A percentile compares a stretch with the other conserved stretches of the same genome.
Conservation (phyloP, 805 yeast species). For the Zygosaccharomyces bailii region DNA sequence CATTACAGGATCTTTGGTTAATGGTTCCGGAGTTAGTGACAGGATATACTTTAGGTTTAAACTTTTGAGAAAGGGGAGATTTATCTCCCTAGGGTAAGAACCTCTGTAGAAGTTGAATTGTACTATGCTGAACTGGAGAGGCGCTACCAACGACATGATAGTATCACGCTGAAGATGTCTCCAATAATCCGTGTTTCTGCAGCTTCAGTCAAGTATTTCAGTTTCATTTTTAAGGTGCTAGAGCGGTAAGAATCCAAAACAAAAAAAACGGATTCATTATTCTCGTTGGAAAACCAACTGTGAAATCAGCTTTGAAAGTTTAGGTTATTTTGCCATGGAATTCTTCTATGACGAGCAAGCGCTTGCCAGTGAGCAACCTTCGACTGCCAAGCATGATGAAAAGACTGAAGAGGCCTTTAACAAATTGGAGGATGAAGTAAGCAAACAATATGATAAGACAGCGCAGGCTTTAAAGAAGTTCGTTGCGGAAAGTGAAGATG, state of each 20-base stretch:
- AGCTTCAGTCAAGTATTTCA: too few relatives aligned
- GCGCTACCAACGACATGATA: constrained; percentile 50
- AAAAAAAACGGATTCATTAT: neutral
- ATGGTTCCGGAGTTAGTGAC: constrained; percentile 75
- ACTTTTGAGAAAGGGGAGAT: constrained; percentile 62
- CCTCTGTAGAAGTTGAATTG: constrained; percentile 76
- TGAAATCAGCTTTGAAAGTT: neutral
- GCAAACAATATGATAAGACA: constrained; percentile 29
- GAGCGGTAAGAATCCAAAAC: neutral
- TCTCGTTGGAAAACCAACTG: neutral
- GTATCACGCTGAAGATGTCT: too few relatives aligned
- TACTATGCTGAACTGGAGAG: constrained; percentile 70
- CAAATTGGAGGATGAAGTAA: constrained; percentile 52
- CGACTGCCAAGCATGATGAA: constrained; percentile 25
- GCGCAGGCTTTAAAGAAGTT: constrained; percentile 22
- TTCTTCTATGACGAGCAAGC: constrained; percentile 32
- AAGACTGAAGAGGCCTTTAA: constrained; percentile 53
- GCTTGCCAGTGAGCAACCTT: constrained; percentile 11
- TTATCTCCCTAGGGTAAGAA: constrained; percentile 77
- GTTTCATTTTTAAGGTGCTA: neutral
- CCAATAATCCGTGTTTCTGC: too few relatives aligned
- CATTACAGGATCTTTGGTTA: constrained; percentile 52
- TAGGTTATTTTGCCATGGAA: constrained; percentile 25
- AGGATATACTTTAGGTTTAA: constrained; percentile 67
- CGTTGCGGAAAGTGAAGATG: constrained; percentile 21